Base-by-base conservation (phyloP, 331 rosid species). In the Telfairia occidentalis region DNA sequence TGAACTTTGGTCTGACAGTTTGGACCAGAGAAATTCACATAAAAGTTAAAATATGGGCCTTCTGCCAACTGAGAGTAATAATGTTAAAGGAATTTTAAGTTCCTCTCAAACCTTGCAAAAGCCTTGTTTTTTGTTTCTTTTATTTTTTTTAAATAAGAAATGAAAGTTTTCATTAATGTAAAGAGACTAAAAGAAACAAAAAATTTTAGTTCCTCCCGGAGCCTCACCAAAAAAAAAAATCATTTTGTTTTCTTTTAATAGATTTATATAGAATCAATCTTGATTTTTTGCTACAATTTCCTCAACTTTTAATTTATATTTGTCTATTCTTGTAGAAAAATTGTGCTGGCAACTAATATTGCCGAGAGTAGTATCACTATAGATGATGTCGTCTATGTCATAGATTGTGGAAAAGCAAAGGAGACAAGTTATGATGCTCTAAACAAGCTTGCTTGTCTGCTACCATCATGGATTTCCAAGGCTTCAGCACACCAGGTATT, bases 311-410 rank as follows among this genome's bases (percentile, higher is more conserved):
- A 45, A 71, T 55, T 65, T 28, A 72, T 12, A 71, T 55, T 73
- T 64, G 64, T 86, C 52, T 81, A 3, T 80, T 60, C 34, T 67
- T 87, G 87, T 77, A 94, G 98, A 78, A 94, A 94, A 88, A 87
- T 94, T 87, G 98, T 91, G 76, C 86, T 94, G 28, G 97, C 98
- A 45, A 94, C 98, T 58, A 94, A 94, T 82, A 94, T 94, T 85
- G 98, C 98, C 5, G 98, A 94, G 89, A 94, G 97, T 78, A 94
- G 98, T 83, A 94, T 94, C 83, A 94, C 98, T 73, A 89, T 94
- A 82, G 98, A 94, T 83, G 98, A 94, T 45, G 91, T 94, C 79
- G 96, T 94, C 65, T 87, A 84, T 82, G 98, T 94, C 84, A 76
- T 94, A 78, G 98, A 94, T 84, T 89, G 97, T 81, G 98, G 98